Evolutionary conservation across 2,329 filamentous ascomycete genomes (phyloP).

Genomic region (Stagonosporopsis vannaccii): DNA sequence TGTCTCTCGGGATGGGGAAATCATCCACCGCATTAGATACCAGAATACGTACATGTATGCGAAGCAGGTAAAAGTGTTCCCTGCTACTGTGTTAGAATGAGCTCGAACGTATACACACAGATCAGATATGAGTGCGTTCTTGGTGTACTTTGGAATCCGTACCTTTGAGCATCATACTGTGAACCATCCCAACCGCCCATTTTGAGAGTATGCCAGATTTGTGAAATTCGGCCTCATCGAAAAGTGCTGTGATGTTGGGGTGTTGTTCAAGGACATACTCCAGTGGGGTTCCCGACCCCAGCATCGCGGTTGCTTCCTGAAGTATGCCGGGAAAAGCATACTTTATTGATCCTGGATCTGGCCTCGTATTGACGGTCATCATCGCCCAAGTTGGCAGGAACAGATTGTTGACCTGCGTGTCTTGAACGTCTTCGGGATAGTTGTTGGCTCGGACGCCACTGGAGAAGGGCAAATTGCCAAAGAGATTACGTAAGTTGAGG

Average conservation of each 20-base stretch:
- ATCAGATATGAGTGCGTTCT: neutral
- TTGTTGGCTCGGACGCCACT: constrained; percentile 20
- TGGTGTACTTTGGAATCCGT: neutral
- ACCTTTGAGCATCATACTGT: constrained; percentile 31
- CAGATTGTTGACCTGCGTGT: constrained; percentile 23
- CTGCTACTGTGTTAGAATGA: constrained; percentile 8
- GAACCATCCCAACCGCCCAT: constrained; percentile 35
- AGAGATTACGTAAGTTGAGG: constrained; percentile 26
- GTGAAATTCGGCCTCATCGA: constrained; percentile 26
- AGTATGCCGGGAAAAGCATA: constrained; percentile 20
- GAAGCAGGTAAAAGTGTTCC: constrained; percentile 35
- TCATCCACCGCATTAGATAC: constrained; percentile 38
- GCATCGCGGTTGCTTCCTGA: constrained; percentile 22
- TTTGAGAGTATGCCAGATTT: constrained; percentile 28
- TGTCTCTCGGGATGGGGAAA: constrained; percentile 32
- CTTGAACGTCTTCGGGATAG: constrained; percentile 19
- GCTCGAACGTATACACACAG: neutral
- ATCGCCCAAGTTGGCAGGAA: constrained; percentile 37
- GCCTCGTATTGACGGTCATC: constrained; percentile 31
- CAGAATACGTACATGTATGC: constrained; percentile 34
- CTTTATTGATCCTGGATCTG: constrained; percentile 28
- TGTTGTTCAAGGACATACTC: constrained; percentile 28
- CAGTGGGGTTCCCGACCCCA: constrained; percentile 18
- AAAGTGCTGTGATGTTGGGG: constrained; percentile 33
- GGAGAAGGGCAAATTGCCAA: constrained; percentile 29